Evolutionary conservation across 1,284 basidiomycete genomes (phyloP), one percentile per base, ranked within the genome.

Genomic region (Sanguinoderma infundibulare): DNA sequence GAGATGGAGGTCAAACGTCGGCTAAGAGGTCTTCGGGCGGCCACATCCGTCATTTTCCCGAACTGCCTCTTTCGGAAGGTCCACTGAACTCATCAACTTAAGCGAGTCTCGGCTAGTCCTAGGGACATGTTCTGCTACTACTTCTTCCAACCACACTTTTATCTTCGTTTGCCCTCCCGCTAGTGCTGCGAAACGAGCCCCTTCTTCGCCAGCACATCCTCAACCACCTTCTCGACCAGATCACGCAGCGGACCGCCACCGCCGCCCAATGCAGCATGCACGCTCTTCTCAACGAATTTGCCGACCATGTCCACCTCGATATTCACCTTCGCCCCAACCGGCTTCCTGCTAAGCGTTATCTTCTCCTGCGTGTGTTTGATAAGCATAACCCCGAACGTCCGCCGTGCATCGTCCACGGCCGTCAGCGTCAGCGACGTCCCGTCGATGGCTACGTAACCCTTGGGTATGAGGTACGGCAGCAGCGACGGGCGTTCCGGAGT

Each of bases 391-490:
- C 90, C 89, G 74, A 99, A 98, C 53, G 81, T 85, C n/a, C 86
- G 74, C 53, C 81, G 72, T 14, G 75, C 72, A 69, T 96, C 93
- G 71, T 94, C 80, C 28, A 98, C 94, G 38, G 81, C 81, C 0
- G 96, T 98, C 66, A 99, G 73, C 0, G 97, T 99, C 51, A 99
- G 81, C 2, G 95, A 98, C 2, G 96, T 88, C 22, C 98, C 97
- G 75, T 99, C 97, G 66, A 99, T 87, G 10, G 96, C 90, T 59
- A 99, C 84, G 75, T 96, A 99, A 54, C 97, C 97, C 76, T 99
- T 99, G n/a, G 92, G 88, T 63, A 99, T 93, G 66, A 99, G 81
- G 74, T 95, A 98, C 0, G 86, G 89, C 57, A 95, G 79, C 34
- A 94, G 81, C 5, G 85, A 90, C 35, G 86, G 88, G 51, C 85